Evolutionary conservation across 805 yeast species (phyloP).

Genomic region (Kuraishia capsulata): DNA sequence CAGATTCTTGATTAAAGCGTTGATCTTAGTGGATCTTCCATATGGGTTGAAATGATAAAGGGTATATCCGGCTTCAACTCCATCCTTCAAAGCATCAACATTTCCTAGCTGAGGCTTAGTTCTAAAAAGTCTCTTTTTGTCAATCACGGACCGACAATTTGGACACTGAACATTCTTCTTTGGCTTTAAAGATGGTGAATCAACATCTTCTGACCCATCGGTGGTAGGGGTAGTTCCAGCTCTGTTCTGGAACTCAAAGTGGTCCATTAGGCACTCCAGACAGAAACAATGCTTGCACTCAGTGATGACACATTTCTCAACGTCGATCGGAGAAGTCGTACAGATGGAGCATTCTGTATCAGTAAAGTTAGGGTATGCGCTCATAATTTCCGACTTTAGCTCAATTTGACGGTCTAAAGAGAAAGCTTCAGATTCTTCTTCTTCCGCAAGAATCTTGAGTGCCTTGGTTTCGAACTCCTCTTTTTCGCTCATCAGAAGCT

Average conservation of each 20-base stretch:
- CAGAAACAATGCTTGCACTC: slow-evolving; percentile 83
- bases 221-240: not conserved
- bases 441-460: slow-evolving; percentile 14
- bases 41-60: slow-evolving; percentile 37
- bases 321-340: slow-evolving; percentile 53
- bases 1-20: slow-evolving; percentile 57
- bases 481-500: not conserved
- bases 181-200: slow-evolving; percentile 2
- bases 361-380: slow-evolving; percentile 22
- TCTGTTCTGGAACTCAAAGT: slow-evolving; percentile 45
- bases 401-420: slow-evolving; percentile 13
- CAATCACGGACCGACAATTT: slow-evolving; percentile 55
- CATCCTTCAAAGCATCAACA: not conserved
- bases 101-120: slow-evolving; percentile 10
- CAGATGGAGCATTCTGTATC: slow-evolving; percentile 81
- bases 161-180: slow-evolving; percentile 54
- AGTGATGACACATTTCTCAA: slow-evolving; percentile 42
- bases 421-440: slow-evolving; percentile 15
- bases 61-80: slow-evolving; percentile 9
- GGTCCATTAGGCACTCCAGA: slow-evolving; percentile 60
- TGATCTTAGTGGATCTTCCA: slow-evolving; percentile 61
- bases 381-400: slow-evolving; percentile 21
- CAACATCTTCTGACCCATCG: not conserved
- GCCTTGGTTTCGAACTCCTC: slow-evolving; percentile 6
- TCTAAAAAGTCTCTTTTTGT: slow-evolving; percentile 38